A percentile compares a stretch with the other conserved stretches of the same genome.
These are phyloP conservation scores for Phtheirospermum japonicum DNA, from an alignment of 257 asterid genomes.

Conservation along the genomic window DNA sequence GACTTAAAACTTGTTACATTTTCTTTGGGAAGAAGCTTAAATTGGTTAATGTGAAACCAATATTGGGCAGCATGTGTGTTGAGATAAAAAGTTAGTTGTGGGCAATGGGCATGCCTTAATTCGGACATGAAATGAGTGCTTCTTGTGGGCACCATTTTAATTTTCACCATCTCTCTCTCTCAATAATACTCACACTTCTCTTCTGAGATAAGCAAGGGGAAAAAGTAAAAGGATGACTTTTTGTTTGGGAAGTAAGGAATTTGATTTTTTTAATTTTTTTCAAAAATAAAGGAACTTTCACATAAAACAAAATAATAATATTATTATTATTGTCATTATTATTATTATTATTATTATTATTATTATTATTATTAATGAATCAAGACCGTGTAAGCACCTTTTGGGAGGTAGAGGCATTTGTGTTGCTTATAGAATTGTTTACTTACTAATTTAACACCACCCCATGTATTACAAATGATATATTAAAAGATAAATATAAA, in stretches of 20 bases:
- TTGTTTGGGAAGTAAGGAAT: slow-evolving; percentile 20
- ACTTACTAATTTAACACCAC: too few species aligned
- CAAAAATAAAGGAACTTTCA: too few species aligned
- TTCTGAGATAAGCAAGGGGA: slow-evolving; percentile 29
- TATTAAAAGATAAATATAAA: too few species aligned
- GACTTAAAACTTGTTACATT: slow-evolving; percentile 6
- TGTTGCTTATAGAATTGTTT: too few species aligned
- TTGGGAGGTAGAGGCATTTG: too few species aligned
- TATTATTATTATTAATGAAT: too few species aligned
- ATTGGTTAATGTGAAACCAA: slow-evolving; percentile 25
- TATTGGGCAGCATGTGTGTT: slow-evolving; percentile 42
- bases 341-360: too few species aligned
- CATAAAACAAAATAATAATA: too few species aligned
- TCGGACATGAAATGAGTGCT: slow-evolving; percentile 30
- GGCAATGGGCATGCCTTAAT: slow-evolving; percentile 21
- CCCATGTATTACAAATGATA: too few species aligned
- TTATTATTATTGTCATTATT: too few species aligned
- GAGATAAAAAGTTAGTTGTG: slow-evolving; percentile 36
- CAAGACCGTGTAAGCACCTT: too few species aligned
- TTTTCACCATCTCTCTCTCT: slow-evolving; percentile 8
- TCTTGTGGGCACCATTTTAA: slow-evolving; percentile 19
- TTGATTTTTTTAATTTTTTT: not conserved
- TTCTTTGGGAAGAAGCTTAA: slow-evolving; percentile 18
- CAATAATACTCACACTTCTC: slow-evolving; percentile 21
- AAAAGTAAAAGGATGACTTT: not conserved